phyloP scores from a whole-genome alignment of 106 monocot genomes.

The Vanilla planifolia region DNA sequence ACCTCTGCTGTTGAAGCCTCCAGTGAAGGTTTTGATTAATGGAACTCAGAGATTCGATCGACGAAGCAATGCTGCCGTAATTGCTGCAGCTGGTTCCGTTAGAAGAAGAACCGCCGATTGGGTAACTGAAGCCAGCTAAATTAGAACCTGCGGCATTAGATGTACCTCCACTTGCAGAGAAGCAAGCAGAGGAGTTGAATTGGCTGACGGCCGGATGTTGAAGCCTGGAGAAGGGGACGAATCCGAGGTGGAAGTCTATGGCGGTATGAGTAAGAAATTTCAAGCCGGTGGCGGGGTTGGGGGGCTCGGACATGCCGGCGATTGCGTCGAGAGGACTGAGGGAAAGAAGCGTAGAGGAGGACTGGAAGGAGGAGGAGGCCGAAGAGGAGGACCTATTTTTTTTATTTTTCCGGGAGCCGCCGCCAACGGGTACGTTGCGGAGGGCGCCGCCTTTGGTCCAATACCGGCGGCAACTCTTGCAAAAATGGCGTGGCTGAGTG shows the following conservation, averaged over 20 bases:
- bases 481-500: conserved; percentile 52
- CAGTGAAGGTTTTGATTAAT: conserved; percentile 59
- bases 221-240: too few relatives aligned
- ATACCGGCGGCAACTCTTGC: conserved; percentile 54
- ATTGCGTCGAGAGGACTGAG: too few relatives aligned
- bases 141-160: too few relatives aligned
- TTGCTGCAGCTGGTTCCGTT: too few relatives aligned
- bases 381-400: conserved; percentile 13
- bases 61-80: conserved; percentile 19
- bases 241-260: conserved; percentile 11
- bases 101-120: too few relatives aligned
- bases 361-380: conserved; percentile 5
- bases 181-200: too few relatives aligned
- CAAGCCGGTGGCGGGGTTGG: neutral
- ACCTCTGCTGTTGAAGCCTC: conserved; percentile 55
- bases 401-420: conserved; percentile 45
- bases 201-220: too few relatives aligned
- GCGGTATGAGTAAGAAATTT: neutral
- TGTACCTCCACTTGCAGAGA: too few relatives aligned
- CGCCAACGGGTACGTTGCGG: conserved; percentile 54
- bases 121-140: too few relatives aligned
- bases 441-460: conserved; percentile 64
- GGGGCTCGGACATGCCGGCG: neutral
- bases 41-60: conserved; percentile 53
- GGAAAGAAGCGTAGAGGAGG: neutral